Evolutionary conservation across 1,284 basidiomycete species (phyloP), one percentile per base, ranked within the genome.

Genomic region (Heterobasidion annosum): DNA sequence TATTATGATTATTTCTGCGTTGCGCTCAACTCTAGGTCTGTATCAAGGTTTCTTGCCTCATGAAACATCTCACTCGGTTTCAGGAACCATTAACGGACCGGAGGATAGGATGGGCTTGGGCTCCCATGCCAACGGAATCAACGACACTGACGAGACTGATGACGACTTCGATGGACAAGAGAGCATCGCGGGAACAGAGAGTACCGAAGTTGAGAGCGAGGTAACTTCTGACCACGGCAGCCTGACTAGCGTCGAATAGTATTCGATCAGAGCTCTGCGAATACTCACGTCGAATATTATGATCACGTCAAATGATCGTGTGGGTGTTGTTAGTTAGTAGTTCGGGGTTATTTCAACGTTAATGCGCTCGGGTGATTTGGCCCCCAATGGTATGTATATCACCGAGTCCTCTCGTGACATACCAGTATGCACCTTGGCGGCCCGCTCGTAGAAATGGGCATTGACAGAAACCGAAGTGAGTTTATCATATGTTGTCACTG

Each of bases 211-310:
- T 10, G 45, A 63, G 35, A 71, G 64, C 52, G 65, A 66, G 50
- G 56, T 56, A 15, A 63, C 71, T 1, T 78, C 77, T 49, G 59
- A 60, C 25, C 72, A 71, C 50, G 76, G 75, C 51, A 82, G 79
- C 65, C 70, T 82, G 58, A 82, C 81, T 9, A 81, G 80, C 62
- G 76, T 83, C 52, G 81, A 83, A 62, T 81, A 66, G 44, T 13
- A 15, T 47, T n/a, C 25, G 40, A n/a, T 37, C 10, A 44, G 43
- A 44, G 43, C 43, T 44, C 43, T 8, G 12, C 2, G 43, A 18
- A 44, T 13, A 44, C 43, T 15, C 25, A 25, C 25, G 25, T 25
- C 25, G 25, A 25, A 25, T 25, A 25, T 25, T 25, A 25, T 25
- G 25, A 25, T 25, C 25, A 25, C 4, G 25, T 25, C 25, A 25